Percentiles rank a stretch among this genome's conserved stretches.
phyloP scores from a whole-genome alignment of 371 early-diverging fungal genomes.

The Mucor plumbeus region DNA sequence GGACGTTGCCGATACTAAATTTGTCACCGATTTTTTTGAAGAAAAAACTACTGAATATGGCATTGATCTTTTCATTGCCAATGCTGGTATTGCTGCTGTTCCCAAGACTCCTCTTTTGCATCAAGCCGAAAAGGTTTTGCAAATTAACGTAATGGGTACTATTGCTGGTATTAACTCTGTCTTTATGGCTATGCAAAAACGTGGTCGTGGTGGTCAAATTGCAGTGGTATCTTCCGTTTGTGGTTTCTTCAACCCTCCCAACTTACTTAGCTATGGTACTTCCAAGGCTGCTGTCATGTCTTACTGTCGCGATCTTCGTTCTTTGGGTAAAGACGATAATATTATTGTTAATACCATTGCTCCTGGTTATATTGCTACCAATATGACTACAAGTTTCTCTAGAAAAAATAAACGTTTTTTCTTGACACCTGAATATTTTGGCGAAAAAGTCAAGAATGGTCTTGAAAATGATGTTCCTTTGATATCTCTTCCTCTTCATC shows the following conservation, averaged over 20 bases:
- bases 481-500: conserved; percentile 23
- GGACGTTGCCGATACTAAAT: conserved; percentile 26
- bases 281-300: conserved; percentile 30
- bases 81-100: conserved; percentile 25
- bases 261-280: conserved; percentile 18
- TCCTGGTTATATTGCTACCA: conserved; percentile 27
- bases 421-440: conserved; percentile 22
- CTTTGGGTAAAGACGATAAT: conserved; percentile 22
- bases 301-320: conserved; percentile 28
- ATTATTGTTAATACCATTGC: conserved; percentile 28
- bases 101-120: conserved; percentile 14
- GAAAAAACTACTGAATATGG: conserved; percentile 18
- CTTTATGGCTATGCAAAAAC: conserved; percentile 23
- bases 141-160: conserved; percentile 20
- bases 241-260: conserved; percentile 21
- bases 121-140: conserved; percentile 21
- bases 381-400: conserved; percentile 16
- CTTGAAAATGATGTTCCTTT: conserved; percentile 24
- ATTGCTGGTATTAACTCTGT: conserved; percentile 28
- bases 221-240: conserved; percentile 25
- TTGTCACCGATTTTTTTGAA: conserved; percentile 16
- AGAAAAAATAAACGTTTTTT: conserved; percentile 2
- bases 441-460: conserved; percentile 17
- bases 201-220: conserved; percentile 29
- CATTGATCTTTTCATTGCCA: conserved; percentile 31